Percentiles rank a stretch among this genome's conserved stretches.
These are phyloP conservation scores for Uronychia setigera DNA, from an alignment of 73 alveolate species.

Conservation along the genomic window DNA sequence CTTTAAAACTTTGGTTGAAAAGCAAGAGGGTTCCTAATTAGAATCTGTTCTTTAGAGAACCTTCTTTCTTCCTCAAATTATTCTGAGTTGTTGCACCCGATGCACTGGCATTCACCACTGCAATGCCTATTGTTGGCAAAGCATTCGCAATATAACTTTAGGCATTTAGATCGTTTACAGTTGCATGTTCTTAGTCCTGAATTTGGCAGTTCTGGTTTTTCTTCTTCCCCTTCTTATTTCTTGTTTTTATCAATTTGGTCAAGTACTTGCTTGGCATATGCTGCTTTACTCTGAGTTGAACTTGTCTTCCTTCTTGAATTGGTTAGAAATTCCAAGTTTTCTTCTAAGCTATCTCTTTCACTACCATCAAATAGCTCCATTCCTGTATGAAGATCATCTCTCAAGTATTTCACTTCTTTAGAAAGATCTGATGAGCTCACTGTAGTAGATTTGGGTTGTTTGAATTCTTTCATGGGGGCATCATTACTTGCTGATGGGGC, in stretches of 20 bases:
- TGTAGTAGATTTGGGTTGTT: too few relatives aligned
- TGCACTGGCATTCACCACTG: constrained; percentile 78
- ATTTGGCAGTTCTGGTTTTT: neutral
- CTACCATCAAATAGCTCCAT: neutral
- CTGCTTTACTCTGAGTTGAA: neutral
- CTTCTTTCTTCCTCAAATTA: constrained; percentile 70
- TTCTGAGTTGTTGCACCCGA: constrained; percentile 73
- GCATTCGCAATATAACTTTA: constrained; percentile 90
- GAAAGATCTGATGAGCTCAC: too few relatives aligned
- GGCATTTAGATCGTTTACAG: constrained; percentile 85
- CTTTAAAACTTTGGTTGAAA: constrained; percentile 61
- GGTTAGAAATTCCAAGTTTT: neutral
- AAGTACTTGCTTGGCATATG: neutral
- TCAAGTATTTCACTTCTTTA: too few relatives aligned
- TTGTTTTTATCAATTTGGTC: neutral
- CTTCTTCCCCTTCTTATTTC: neutral
- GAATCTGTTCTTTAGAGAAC: constrained; percentile 59
- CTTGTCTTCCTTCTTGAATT: neutral
- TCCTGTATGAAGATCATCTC: neutral
- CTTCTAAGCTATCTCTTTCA: neutral
- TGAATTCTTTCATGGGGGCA: neutral
- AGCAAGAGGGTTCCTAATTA: constrained; percentile 79
- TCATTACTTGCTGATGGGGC: too few relatives aligned
- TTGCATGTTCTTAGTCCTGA: constrained; percentile 45
- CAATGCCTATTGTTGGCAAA: constrained; percentile 84